Percentiles rank a stretch among this genome's conserved stretches.
Evolutionary conservation across 2,329 filamentous ascomycete genomes (phyloP).

Genomic region (Thielaviopsis musarum): DNA sequence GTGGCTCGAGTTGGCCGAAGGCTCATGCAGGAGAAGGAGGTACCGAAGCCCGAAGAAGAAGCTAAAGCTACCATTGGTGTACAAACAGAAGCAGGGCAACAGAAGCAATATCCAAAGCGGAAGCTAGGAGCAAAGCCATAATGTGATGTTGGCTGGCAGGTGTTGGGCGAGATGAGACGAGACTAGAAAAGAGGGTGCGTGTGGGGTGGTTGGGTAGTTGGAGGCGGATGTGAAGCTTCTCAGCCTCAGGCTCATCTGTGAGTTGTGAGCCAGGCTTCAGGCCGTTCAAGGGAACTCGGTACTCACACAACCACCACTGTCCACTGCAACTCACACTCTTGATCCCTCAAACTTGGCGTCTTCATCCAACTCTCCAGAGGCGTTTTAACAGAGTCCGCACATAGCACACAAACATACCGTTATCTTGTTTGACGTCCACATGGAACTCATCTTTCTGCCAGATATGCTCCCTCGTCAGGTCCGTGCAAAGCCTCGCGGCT

Average conservation of each 20-base stretch:
- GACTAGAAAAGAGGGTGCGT: no score
- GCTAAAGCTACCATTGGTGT: background rate
- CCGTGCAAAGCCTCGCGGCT: conserved; percentile 42
- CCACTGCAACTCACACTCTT: background rate
- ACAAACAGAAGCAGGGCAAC: background rate
- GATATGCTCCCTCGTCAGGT: conserved; percentile 68
- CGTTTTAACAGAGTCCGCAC: no score
- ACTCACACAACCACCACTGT: background rate
- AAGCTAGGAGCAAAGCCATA: background rate
- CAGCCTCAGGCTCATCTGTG: background rate
- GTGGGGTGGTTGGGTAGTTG: background rate
- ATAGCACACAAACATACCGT: conserved; percentile 27
- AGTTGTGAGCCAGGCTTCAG: background rate
- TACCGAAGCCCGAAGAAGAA: background rate
- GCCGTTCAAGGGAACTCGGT: background rate
- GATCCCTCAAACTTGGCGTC: background rate
- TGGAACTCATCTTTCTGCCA: conserved; percentile 81
- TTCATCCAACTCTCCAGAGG: background rate
- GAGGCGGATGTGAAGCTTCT: background rate
- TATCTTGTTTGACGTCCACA: conserved; percentile 44
- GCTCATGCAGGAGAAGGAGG: background rate
- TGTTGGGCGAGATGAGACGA: no score
- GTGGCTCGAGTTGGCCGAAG: background rate
- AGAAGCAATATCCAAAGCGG: background rate
- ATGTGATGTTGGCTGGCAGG: no score